Evolutionary conservation across 169 alveolate genomes (phyloP), one percentile per base, ranked within the genome.

Genomic region (Plasmodium fragile): DNA sequence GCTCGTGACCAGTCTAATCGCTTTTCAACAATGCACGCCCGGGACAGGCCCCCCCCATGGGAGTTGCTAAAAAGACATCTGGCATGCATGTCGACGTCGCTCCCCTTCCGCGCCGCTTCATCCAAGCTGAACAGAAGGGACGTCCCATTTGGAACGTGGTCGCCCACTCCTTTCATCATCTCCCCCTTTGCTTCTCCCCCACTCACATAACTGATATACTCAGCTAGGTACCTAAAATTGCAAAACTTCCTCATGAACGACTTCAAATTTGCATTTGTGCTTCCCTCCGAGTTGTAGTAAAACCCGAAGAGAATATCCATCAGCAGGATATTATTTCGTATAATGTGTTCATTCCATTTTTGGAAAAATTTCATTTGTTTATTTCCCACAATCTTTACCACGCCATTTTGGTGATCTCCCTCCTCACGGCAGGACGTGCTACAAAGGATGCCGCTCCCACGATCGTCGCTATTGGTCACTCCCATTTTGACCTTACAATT

Each of bases 221-320:
- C 90, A 78, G 52, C 6, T 78, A 89, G 41, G 32, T 78, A 55
- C 11, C n/a, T 13, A 55, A 89, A 89, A 49, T 34, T 89, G 1
- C n/a, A 78, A 59, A 89, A 89, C 72, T 89, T 89, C 81, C 71
- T 78, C 22, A 77, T 0, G 41, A 28, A 22, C 1, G 32, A 39
- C 70, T 77, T 89, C 18, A 79, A 65, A 59, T 89, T 36, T 16
- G 32, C 52, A 11, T 72, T 39, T 78, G 49, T 3, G 11, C 70
- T 71, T 13, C 28, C 70, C 4, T 34, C 28, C 43, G 81, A 43
- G 75, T 55, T 41, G 55, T 78, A 8, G 69, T 77, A 89, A 18
- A 79, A 59, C 6, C 34, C 49, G 32, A 89, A 89, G 5, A 89
- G 70, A 3, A 89, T 78, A 65, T 89, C 94, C 70, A 89, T 16